Base-by-base conservation (phyloP, 129 eudicot genomes). In the Pulicaria dysenterica region DNA sequence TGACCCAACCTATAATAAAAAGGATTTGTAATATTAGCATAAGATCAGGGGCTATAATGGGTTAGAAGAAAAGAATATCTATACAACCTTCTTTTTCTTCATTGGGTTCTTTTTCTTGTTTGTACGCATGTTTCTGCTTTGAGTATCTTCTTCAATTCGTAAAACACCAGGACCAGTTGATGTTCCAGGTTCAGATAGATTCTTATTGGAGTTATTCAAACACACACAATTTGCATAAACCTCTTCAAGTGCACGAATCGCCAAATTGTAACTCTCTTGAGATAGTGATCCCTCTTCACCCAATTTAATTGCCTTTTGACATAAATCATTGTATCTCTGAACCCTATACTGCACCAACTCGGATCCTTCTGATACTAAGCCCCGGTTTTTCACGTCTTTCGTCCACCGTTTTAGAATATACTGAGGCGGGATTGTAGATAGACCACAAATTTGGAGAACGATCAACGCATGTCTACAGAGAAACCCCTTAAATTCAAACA, bases 261-360 rank as follows among this genome's bases (percentile, higher is more conserved):
- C 85, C 60, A 79, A 58, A 77, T 17, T 82, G 45, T 85, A 90
- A 83, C 96, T 86, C 69, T 87, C 96, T 44, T 84, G 95, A 56
- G 96, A 87, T 62, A 87, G 72, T 3, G 98, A 90, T 49, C 95
- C 96, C 67, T 87, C 98, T 88, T 94, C 98, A 77, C 90, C 60
- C 88, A 94, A 73, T 73, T 77, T 94, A 44, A 94, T 69, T 12
- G 98, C 98, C 56, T 82, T 84, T 36, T 82, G 87, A 70, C 91
- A 93, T 67, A 94, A 63, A 69, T 86, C 87, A 70, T 88, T 87
- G 63, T 94, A 90, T 54, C 96, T 81, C 59, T 90, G 96, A 67
- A 90, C 81, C 86, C 98, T 82, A 44, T 85, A 84, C 69, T 81
- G 90, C 63, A 84, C 65, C 61, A 58, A 82, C 49, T 85, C 96